These are phyloP conservation scores for Aspergillus neoniger DNA, from an alignment of 2,329 filamentous ascomycete genomes.

Conservation along the genomic window DNA sequence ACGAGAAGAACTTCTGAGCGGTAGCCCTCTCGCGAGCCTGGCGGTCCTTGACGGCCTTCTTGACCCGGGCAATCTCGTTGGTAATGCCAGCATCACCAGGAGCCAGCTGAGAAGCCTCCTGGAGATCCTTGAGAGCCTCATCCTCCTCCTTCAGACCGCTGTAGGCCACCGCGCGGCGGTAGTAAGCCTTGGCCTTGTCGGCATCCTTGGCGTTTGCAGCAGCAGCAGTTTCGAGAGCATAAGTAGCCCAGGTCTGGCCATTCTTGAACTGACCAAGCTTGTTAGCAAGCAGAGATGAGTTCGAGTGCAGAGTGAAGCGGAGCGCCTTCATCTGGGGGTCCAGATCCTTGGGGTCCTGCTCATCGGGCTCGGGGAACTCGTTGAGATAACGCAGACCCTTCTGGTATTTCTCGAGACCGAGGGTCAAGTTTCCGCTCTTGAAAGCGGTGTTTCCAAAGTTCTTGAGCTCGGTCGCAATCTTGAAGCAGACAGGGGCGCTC, in stretches of 20 bases:
- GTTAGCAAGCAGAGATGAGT: constrained; percentile 80
- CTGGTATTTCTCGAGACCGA: constrained; percentile 87
- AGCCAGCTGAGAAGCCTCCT: constrained; percentile 71
- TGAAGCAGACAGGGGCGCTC: constrained; percentile 67
- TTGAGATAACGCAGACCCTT: constrained; percentile 89
- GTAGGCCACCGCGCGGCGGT: constrained; percentile 76
- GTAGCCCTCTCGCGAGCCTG: constrained; percentile 87
- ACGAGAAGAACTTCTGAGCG: constrained; percentile 86
- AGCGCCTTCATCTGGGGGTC: constrained; percentile 69
- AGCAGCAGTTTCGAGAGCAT: constrained; percentile 67
- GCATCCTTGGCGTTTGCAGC: constrained; percentile 64
- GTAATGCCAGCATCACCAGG: constrained; percentile 74
- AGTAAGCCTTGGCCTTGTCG: constrained; percentile 87
- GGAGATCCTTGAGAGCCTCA: constrained; percentile 70
- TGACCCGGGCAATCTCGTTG: constrained; percentile 75
- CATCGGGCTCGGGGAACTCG: constrained; percentile 71
- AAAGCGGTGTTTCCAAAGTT: constrained; percentile 90
- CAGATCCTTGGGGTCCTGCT: constrained; percentile 69
- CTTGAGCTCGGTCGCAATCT: constrained; percentile 84
- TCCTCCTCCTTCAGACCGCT: constrained; percentile 83
- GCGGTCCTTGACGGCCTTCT: constrained; percentile 71
- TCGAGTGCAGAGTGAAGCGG: constrained; percentile 84
- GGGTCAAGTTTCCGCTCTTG: constrained; percentile 70
- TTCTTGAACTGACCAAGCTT: constrained; percentile 75
- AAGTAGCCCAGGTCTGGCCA: constrained; percentile 67